Base-by-base conservation (phyloP, 768 basidiomycete genomes). In the Tephrocybe sp. region DNA sequence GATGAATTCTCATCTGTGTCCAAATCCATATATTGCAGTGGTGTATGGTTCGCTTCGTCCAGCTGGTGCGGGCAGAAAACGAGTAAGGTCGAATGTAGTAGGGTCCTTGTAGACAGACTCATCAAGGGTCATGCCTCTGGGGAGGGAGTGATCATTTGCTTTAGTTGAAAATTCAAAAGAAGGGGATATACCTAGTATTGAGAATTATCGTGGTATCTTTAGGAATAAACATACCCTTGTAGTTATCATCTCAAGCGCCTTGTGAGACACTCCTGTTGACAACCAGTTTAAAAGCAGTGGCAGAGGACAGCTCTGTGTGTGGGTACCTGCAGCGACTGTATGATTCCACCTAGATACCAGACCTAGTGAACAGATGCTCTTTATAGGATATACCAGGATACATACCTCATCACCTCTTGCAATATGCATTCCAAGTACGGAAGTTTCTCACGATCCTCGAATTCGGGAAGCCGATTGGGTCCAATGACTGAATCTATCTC, bases 1-100 rank as follows among this genome's bases (percentile, higher is more conserved):
- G n/a, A 14, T 7, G 20, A 33, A 20, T 17, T 18, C 53, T 2
- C 46, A 69, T 65, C 68, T 58, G 33, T 70, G 55, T 10, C 73
- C 72, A 46, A 68, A 74, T 2, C 71, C 73, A 50, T 70, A 75
- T 1, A 63, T 63, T 24, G 57, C 52, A 26, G 56, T 51, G 12
- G 56, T 51, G 17, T 33, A 39, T 1, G 58, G 62, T 42, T 65
- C 63, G 4, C 55, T 58, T 15, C 38, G 43, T 2, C 61, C 62
- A 4, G 32, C 48, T 18, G 58, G 55, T 41, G 56, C 60, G 2
- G 63, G 58, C 4, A 71, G 43, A 58, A 65, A 71, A 6, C 71
- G 62, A 4, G 41, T 48, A 2, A 66, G 59, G 7, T 61, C 33
- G 34, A 73, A 73, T 14, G 45, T 45, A 10, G 52, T 37, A 0